These are phyloP conservation scores for Galium porrigens DNA, from an alignment of 305 asterid species.

Conservation along the genomic window DNA sequence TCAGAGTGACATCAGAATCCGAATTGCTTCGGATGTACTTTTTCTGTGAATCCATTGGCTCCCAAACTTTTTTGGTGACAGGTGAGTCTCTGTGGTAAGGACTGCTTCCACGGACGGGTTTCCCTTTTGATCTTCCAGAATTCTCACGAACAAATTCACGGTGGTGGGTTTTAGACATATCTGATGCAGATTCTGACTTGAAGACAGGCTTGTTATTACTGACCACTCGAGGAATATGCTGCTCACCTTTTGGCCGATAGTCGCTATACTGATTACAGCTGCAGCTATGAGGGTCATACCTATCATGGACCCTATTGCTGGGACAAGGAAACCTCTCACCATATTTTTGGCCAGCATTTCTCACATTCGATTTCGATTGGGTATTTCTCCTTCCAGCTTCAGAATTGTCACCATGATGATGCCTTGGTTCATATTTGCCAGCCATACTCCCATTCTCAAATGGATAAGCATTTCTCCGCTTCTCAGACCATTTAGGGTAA, in stretches of 20 bases:
- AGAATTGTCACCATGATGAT: conserved; percentile 39
- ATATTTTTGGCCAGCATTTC: conserved; percentile 43
- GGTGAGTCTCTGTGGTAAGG: conserved; percentile 27
- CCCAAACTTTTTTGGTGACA: conserved; percentile 72
- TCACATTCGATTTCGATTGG: conserved; percentile 35
- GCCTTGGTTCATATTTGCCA: conserved; percentile 39
- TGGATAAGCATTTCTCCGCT: conserved; percentile 30
- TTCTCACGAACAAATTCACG: conserved; percentile 39
- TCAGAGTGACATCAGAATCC: conserved; percentile 51
- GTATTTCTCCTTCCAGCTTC: conserved; percentile 41
- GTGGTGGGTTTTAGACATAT: conserved; percentile 47
- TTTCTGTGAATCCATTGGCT: conserved; percentile 75
- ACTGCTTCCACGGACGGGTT: conserved; percentile 25
- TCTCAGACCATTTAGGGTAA: conserved; percentile 44
- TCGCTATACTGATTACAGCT: conserved; percentile 53
- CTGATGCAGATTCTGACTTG: conserved; percentile 38
- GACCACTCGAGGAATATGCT: conserved; percentile 27
- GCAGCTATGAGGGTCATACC: conserved; percentile 43
- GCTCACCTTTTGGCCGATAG: conserved; percentile 44
- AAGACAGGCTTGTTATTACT: conserved; percentile 35
- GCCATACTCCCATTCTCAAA: conserved; percentile 35
- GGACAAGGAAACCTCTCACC: conserved; percentile 38
- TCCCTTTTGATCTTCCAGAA: conserved; percentile 45
- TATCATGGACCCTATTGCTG: conserved; percentile 34
- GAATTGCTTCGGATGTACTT: conserved; percentile 52